Evolutionary conservation across 129 eudicot species (phyloP).

Genomic region (Helianthus tuberosus): DNA sequence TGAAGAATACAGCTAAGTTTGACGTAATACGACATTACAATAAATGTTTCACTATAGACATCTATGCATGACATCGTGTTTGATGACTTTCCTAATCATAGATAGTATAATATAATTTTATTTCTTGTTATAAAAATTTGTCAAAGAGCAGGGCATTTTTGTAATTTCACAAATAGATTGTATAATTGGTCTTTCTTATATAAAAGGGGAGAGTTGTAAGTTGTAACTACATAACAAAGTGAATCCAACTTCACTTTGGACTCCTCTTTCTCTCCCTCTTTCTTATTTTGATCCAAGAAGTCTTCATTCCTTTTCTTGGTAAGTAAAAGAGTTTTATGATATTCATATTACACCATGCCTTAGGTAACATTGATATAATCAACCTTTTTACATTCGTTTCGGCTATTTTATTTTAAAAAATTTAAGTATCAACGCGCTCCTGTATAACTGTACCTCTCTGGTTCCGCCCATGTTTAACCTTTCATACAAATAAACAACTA

Average conservation of each 20-base stretch:
- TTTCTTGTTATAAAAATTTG: neutral
- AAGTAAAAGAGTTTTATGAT: slow-evolving; percentile 1
- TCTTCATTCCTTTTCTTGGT: slow-evolving; percentile 13
- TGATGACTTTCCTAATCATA: slow-evolving; percentile 16
- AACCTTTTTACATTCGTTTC: neutral
- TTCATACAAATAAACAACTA: neutral
- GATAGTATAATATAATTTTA: neutral
- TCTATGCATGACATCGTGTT: neutral
- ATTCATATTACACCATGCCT: neutral
- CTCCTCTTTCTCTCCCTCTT: slow-evolving; percentile 30
- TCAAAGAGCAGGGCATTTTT: slow-evolving; percentile 12
- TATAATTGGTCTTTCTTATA: slow-evolving; percentile 25
- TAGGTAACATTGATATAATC: neutral
- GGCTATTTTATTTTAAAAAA: neutral
- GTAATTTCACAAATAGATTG: slow-evolving; percentile 11
- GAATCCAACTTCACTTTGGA: slow-evolving; percentile 23
- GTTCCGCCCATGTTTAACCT: neutral
- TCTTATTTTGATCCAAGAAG: slow-evolving; percentile 29
- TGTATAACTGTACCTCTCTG: neutral
- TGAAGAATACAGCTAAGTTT: slow-evolving; percentile 3
- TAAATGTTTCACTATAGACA: slow-evolving; percentile 13
- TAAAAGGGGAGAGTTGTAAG: slow-evolving; percentile 36
- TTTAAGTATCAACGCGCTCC: too few species aligned
- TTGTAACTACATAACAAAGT: slow-evolving; percentile 32
- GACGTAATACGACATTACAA: slow-evolving; percentile 18